Conservation (phyloP, 2,329 filamentous ascomycete species). For the Fusarium goolgardi region DNA sequence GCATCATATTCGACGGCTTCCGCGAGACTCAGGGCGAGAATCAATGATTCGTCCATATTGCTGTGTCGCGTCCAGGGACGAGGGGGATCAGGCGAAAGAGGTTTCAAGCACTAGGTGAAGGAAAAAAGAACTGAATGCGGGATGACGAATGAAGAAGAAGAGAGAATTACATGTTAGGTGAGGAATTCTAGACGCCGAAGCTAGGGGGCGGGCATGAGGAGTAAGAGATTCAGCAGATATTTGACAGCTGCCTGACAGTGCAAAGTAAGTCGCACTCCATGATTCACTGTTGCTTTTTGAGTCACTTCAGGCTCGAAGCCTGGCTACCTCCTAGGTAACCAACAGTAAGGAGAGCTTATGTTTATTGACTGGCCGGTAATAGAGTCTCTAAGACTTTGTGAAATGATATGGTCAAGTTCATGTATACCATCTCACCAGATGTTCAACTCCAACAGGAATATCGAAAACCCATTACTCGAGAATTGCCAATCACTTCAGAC, state of each 20-base stretch:
- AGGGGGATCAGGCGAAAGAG: not conserved
- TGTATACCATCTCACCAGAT: no score
- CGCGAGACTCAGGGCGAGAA: not conserved
- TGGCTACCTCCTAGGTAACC: no score
- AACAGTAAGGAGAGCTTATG: no score
- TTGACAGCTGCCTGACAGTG: not conserved
- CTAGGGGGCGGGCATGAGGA: not conserved
- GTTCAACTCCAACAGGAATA: no score
- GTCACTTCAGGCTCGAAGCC: no score
- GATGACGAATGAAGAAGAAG: not conserved
- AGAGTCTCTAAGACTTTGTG: no score
- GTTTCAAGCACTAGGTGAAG: no score
- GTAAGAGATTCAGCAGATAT: fast-evolving
- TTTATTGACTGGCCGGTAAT: no score
- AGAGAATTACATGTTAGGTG: not conserved
- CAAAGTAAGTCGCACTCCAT: not conserved
- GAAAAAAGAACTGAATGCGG: no score
- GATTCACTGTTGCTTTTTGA: not conserved
- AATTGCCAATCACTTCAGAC: not conserved
- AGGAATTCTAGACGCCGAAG: not conserved
- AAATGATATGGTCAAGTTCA: no score
- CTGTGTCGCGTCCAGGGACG: no score
- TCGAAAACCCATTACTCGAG: no score
- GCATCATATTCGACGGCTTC: not conserved
- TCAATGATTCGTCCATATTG: not conserved